A percentile compares a stretch with the other conserved stretches of the same genome.
phyloP scores from a whole-genome alignment of 306 rosid genomes.

The Spatholobus suberectus region DNA sequence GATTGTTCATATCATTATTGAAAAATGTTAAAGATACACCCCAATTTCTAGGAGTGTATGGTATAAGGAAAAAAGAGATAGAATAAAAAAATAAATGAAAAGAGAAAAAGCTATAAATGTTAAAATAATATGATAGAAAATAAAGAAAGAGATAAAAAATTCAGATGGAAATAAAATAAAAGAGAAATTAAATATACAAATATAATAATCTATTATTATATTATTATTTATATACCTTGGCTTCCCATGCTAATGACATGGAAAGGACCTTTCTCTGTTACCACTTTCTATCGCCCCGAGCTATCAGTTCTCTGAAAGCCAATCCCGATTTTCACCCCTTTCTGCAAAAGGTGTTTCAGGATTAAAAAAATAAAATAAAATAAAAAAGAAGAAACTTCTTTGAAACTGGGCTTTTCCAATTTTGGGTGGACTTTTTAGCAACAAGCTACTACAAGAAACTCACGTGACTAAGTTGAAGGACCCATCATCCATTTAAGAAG shows the following conservation, averaged over 20 bases:
- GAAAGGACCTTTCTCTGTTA: constrained; percentile 35
- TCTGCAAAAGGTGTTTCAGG: constrained; percentile 35
- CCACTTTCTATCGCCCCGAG: constrained; percentile 38
- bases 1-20: background rate
- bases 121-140: background rate
- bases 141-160: too few species aligned
- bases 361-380: background rate
- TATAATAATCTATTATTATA: background rate
- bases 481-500: constrained; percentile 24
- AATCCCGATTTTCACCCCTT: constrained; percentile 31
- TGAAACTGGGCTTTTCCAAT: constrained; percentile 25
- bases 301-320: constrained; percentile 41
- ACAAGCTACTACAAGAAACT: constrained; percentile 48
- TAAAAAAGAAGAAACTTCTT: constrained; percentile 30
- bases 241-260: constrained; percentile 25
- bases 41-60: background rate
- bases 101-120: background rate
- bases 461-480: constrained; percentile 53
- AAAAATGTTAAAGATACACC: too few species aligned
- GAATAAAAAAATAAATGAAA: too few species aligned
- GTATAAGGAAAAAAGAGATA: too few species aligned
- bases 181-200: too few species aligned
- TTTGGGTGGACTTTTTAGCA: constrained; percentile 35
- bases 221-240: background rate
- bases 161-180: too few species aligned